These are phyloP conservation scores for Cladosporium phlei DNA, from an alignment of 2,329 filamentous ascomycete species.

Conservation along the genomic window DNA sequence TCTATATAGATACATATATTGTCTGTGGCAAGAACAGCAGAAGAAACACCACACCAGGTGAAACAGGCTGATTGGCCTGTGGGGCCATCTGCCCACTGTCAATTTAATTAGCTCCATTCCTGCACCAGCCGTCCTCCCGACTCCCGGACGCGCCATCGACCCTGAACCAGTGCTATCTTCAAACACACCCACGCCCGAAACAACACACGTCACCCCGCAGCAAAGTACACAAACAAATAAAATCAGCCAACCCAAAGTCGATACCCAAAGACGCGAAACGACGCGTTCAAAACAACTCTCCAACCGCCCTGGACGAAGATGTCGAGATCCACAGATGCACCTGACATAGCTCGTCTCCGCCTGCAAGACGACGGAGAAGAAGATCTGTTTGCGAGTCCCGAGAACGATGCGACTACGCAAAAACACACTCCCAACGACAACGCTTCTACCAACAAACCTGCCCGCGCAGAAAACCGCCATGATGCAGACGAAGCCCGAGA, in stretches of 20 bases:
- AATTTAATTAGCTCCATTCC: neutral
- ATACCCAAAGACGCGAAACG: constrained; percentile 11
- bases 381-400: constrained; percentile 55
- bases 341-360: constrained; percentile 33
- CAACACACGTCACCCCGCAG: constrained; percentile 19
- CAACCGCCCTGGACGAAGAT: constrained; percentile 17
- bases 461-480: constrained; percentile 41
- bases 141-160: neutral
- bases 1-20: too few relatives aligned
- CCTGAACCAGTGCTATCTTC: constrained; percentile 10
- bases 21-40: too few relatives aligned
- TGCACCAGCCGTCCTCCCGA: constrained; percentile 4
- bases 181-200: constrained; percentile 7
- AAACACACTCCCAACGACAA: constrained; percentile 34
- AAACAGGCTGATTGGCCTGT: too few relatives aligned
- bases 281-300: constrained; percentile 16
- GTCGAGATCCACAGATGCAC: constrained; percentile 25
- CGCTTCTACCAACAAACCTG: constrained; percentile 31
- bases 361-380: constrained; percentile 53
- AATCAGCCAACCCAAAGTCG: constrained; percentile 18
- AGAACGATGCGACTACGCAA: constrained; percentile 34
- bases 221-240: constrained; percentile 17
- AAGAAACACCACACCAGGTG: too few relatives aligned
- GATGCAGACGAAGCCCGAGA: constrained; percentile 63
- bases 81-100: too few relatives aligned